phyloP scores from a whole-genome alignment of 2,329 filamentous ascomycete species.

The Beauveria sp. region DNA sequence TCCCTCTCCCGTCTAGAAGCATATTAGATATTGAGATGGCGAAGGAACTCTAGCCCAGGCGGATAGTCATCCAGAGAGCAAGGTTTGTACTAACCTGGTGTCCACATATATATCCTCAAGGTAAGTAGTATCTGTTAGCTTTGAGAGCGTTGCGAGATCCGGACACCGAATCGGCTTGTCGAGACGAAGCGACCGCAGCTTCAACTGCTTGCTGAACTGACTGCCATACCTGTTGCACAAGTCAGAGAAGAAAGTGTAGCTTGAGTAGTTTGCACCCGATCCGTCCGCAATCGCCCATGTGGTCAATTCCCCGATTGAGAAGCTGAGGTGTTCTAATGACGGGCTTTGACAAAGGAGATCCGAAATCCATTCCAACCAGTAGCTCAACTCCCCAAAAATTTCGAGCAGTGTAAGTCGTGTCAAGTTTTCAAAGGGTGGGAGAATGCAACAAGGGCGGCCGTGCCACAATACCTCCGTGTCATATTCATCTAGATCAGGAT shows the following conservation, averaged over 20 bases:
- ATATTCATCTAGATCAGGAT: too few relatives aligned
- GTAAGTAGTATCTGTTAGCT: neutral
- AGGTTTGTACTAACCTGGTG: neutral
- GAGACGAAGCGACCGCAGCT: neutral
- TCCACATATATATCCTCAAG: neutral
- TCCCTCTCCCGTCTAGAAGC: neutral
- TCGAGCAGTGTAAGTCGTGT: too few relatives aligned
- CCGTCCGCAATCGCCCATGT: accelerated
- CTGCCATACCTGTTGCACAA: neutral
- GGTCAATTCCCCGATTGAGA: too few relatives aligned
- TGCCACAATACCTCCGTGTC: accelerated
- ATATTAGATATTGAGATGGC: neutral
- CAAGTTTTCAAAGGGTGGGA: too few relatives aligned
- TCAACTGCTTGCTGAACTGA: neutral
- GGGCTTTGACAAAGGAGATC: too few relatives aligned
- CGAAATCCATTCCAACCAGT: too few relatives aligned
- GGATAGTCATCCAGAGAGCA: neutral
- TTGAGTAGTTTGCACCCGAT: too few relatives aligned
- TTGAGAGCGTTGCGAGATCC: neutral
- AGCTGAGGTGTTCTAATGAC: too few relatives aligned
- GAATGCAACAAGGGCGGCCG: too few relatives aligned
- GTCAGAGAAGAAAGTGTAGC: neutral
- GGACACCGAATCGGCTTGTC: neutral
- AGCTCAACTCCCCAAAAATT: too few relatives aligned
- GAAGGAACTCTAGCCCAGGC: too few relatives aligned